A percentile compares a stretch with the other conserved stretches of the same genome.
These are phyloP conservation scores for Proliferodiscus dingleyae DNA, from an alignment of 2,329 filamentous ascomycete genomes.

Conservation along the genomic window DNA sequence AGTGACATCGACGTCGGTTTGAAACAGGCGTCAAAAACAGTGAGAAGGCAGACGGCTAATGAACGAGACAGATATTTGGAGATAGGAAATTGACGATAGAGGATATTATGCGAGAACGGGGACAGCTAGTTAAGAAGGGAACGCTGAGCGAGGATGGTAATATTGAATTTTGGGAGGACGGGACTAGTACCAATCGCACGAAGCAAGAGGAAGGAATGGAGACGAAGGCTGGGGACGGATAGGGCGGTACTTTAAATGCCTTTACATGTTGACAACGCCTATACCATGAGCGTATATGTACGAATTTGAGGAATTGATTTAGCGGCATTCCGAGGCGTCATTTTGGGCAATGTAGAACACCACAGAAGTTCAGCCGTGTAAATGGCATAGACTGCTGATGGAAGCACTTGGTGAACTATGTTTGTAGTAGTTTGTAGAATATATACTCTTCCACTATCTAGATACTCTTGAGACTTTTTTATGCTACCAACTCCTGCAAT, in stretches of 20 bases:
- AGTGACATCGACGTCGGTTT: no score
- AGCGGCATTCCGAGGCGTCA: constrained; percentile 11
- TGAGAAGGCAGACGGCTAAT: no score
- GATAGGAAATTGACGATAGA: constrained; percentile 67
- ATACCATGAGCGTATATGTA: no score
- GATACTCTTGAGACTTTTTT: not conserved
- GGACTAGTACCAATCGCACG: constrained; percentile 15
- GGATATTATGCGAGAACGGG: constrained; percentile 71
- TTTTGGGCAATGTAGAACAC: not conserved
- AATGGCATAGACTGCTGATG: no score
- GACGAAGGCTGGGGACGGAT: not conserved
- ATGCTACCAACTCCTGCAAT: not conserved
- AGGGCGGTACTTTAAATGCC: no score
- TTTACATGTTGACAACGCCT: no score
- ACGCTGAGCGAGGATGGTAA: constrained; percentile 73
- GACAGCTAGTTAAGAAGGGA: constrained; percentile 67
- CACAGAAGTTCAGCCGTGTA: not conserved
- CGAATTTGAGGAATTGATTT: no score
- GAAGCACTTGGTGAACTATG: no score
- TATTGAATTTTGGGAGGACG: constrained; percentile 85
- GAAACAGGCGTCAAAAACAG: no score
- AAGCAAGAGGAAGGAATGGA: constrained; percentile 1
- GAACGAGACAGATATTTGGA: constrained; percentile 59
- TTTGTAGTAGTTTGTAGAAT: no score
- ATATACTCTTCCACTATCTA: not conserved